Evolutionary conservation across 352 stramenopile genomes (phyloP).

Genomic region (Blastocystis sp.): DNA sequence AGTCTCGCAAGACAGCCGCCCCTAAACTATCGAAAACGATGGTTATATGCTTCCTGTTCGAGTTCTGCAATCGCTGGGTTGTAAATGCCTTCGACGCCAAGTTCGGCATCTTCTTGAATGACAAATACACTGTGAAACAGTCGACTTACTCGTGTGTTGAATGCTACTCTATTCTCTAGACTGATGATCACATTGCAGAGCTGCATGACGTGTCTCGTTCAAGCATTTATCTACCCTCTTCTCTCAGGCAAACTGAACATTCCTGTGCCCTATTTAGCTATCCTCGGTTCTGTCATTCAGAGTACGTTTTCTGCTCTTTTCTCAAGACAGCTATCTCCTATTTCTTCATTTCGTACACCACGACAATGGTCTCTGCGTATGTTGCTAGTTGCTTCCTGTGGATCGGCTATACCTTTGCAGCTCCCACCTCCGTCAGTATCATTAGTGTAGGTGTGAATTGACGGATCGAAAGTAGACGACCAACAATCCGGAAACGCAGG

Average conservation of each 20-base stretch:
- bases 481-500: background rate
- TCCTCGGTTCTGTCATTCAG: background rate
- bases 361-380: background rate
- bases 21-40: background rate
- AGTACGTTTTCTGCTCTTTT: background rate
- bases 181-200: conserved; percentile 25
- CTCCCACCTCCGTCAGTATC: conserved; percentile 12
- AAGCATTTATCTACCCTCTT: background rate
- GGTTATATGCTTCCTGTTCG: background rate
- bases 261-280: background rate
- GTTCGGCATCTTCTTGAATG: conserved; percentile 1
- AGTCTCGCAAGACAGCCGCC: background rate
- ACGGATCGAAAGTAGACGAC: background rate
- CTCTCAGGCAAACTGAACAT: background rate
- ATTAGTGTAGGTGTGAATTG: background rate
- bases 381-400: background rate
- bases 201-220: background rate
- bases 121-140: background rate
- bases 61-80: conserved; percentile 43
- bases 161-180: background rate
- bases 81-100: conserved; percentile 18
- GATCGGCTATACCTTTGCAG: background rate
- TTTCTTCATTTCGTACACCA: background rate
- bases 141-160: background rate
- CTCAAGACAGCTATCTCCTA: background rate